Conservation (phyloP, 2,329 filamentous ascomycete species). For the Diaporthe helianthi region DNA sequence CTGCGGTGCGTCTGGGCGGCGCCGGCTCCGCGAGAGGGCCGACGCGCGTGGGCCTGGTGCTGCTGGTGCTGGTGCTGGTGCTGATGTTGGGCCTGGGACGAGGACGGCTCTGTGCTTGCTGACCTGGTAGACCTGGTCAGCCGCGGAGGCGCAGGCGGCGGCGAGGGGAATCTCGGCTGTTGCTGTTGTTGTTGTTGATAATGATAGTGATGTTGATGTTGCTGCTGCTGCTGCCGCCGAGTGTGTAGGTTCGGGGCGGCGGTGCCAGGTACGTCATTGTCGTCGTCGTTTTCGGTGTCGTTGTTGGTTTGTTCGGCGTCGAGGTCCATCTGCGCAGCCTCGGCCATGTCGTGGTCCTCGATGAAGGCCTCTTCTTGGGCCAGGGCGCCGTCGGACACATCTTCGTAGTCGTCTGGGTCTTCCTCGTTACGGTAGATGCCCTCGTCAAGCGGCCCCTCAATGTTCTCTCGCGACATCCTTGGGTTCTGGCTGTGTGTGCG, state of each 20-base stretch:
- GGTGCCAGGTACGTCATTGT: neutral
- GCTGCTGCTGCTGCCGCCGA: neutral
- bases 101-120: conserved; percentile 24
- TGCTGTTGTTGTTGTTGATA: neutral
- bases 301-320: neutral
- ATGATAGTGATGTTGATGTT: neutral
- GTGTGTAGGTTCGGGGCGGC: conserved; percentile 3
- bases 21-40: neutral
- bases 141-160: conserved; percentile 23
- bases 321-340: conserved; percentile 18
- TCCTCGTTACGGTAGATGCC: conserved; percentile 34
- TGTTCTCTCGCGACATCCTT: conserved; percentile 7
- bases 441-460: conserved; percentile 21
- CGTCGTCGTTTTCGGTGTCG: neutral
- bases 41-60: neutral
- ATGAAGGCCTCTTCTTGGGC: neutral
- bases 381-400: neutral
- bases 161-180: conserved; percentile 11
- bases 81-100: neutral
- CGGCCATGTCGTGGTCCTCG: conserved; percentile 30
- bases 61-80: neutral
- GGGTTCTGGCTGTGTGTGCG: conserved; percentile 15
- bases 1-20: conserved; percentile 17
- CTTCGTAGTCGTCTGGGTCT: conserved; percentile 22
- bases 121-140: conserved; percentile 33